A percentile compares a stretch with the other conserved stretches of the same genome.
phyloP scores from a whole-genome alignment of 768 basidiomycete genomes.

The Hygrocybe punicea region DNA sequence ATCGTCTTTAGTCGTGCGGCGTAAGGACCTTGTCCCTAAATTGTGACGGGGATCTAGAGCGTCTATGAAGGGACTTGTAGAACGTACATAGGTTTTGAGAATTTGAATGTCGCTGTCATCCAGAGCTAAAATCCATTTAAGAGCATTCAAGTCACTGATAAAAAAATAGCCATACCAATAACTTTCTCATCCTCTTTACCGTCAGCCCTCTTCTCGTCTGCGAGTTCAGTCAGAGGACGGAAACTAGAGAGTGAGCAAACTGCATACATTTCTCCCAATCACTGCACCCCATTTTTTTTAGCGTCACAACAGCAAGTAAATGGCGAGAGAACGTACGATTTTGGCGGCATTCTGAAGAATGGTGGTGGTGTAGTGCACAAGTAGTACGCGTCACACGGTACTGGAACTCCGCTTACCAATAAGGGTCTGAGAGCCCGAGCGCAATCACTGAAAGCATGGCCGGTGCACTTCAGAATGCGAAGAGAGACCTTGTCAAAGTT shows the following conservation, averaged over 20 bases:
- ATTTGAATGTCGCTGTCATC: constrained; percentile 99
- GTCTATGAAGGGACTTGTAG: background rate
- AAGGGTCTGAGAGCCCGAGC: background rate
- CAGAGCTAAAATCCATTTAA: constrained; percentile 53
- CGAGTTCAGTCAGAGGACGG: background rate
- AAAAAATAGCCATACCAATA: constrained; percentile 51
- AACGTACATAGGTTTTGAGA: constrained; percentile 90
- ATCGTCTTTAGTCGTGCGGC: constrained; percentile 82
- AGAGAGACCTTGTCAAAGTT: constrained; percentile 82
- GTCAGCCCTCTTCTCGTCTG: constrained; percentile 84
- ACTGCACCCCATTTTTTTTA: constrained; percentile 39
- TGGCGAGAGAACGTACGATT: constrained; percentile 66
- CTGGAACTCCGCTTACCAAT: constrained; percentile 26
- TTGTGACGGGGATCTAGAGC: constrained; percentile 4
- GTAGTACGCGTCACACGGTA: constrained; percentile 26
- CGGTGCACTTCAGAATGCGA: constrained; percentile 89
- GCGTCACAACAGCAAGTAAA: constrained; percentile 8
- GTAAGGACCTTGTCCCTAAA: constrained; percentile 97
- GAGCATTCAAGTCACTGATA: background rate
- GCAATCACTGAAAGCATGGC: too few species aligned
- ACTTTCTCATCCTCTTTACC: constrained; percentile 94
- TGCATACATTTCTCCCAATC: constrained; percentile 97
- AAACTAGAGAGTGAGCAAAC: background rate
- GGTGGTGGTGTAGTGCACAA: constrained; percentile 23
- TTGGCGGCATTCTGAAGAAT: constrained; percentile 73